A percentile compares a stretch with the other conserved stretches of the same genome.
Conservation (phyloP, 2,329 filamentous ascomycete species). For the Penicillium sp. region DNA sequence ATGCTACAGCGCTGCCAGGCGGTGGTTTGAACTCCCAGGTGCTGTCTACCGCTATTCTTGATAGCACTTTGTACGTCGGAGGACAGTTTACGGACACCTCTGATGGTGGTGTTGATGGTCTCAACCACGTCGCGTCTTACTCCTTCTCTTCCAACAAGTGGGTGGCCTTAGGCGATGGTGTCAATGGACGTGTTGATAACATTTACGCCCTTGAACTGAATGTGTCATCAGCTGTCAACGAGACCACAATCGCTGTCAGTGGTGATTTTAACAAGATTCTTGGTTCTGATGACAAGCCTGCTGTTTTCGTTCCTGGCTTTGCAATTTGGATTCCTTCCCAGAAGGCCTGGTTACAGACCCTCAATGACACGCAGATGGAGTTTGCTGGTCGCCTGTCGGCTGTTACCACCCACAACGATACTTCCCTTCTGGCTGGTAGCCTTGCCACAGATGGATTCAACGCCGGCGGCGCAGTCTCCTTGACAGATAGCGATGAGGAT, state of each 20-base stretch:
- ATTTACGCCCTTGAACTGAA: conserved; percentile 82
- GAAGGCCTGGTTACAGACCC: conserved; percentile 84
- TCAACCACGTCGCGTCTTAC: conserved; percentile 79
- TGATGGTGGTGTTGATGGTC: conserved; percentile 62
- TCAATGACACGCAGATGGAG: conserved; percentile 66
- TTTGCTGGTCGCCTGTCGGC: conserved; percentile 76
- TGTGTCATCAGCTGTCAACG: conserved; percentile 67
- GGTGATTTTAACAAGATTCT: conserved; percentile 78
- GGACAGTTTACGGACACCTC: conserved; percentile 81
- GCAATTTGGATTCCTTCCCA: conserved; percentile 89
- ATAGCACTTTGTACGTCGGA: conserved; percentile 74
- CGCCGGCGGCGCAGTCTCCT: conserved; percentile 71
- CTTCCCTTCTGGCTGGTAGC: conserved; percentile 78
- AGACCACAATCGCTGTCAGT: conserved; percentile 77
- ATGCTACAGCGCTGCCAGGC: conserved; percentile 64
- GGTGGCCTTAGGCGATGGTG: conserved; percentile 79
- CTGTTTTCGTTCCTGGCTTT: conserved; percentile 71
- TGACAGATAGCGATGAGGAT: conserved; percentile 52
- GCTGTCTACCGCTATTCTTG: conserved; percentile 69
- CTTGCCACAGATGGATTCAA: conserved; percentile 75
- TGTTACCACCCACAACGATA: conserved; percentile 62
- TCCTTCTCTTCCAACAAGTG: conserved; percentile 71
- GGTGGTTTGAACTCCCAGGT: conserved; percentile 82
- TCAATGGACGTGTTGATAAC: conserved; percentile 75
- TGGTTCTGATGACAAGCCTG: conserved; percentile 64